Base-by-base conservation (phyloP, 345 rosid species). In the sweet orange (Citrus sinensis) region DNA sequence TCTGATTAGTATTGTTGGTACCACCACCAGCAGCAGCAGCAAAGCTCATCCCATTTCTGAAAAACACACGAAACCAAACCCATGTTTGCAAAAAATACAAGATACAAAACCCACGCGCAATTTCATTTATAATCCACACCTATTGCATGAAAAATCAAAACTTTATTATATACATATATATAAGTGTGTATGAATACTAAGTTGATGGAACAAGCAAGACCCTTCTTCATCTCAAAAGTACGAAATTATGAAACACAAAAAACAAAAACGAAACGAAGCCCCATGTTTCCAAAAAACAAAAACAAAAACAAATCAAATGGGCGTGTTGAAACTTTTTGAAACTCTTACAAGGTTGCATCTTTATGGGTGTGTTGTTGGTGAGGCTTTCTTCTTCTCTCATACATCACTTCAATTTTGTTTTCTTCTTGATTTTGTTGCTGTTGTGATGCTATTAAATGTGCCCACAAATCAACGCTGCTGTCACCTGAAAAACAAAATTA, bases 391-490 rank as follows among this genome's bases (percentile, higher is more conserved):
- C 91, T 80, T 79, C 95, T 88, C 46, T 79, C 89, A 77, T 90
- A 93, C 42, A 87, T 75, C 8, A 78, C 89, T 83, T 87, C 87
- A 7, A 65, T 9, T 10, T 81, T 79, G 0, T 73, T 76, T 25
- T 58, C 73, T 13, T 54, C 81, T 67, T 78, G 78, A 4, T 54
- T 54, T 16, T 22, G 81, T 67, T 78, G 84, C 27, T 78, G 82
- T 30, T 85, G 89, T 2, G 85, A 83, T 29, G 83, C 70, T 13
- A 78, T 67, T 65, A 93, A 80, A 68, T 87, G 88, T 62, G 90
- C 83, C 97, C 93, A 90, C 67, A 85, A 80, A 80, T 91, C 92
- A 80, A 55, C 89, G 72, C 34, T 67, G 10, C 51, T 54, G 40
- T 37, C 69, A 46, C 61, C 85, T 79, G 62, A 42, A 35, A 81